phyloP scores from a whole-genome alignment of 768 basidiomycete genomes.

The Calocera viscosa region DNA sequence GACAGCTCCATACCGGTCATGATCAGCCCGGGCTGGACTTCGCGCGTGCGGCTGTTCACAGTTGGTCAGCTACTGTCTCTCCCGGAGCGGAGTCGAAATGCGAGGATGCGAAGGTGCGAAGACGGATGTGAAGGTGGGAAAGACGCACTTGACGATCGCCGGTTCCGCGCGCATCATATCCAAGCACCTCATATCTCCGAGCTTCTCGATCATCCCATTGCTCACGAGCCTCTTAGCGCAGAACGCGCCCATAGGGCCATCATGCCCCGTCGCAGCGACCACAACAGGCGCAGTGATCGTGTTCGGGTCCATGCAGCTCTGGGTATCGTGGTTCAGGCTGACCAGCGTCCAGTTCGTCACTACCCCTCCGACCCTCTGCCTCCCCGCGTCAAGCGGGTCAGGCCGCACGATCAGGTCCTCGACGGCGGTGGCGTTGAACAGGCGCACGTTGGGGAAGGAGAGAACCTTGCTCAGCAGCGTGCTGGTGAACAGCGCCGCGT shows the following conservation, averaged over 20 bases:
- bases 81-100: too few species aligned
- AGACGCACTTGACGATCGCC: conserved; percentile 47
- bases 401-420: conserved; percentile 63
- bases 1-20: conserved; percentile 75
- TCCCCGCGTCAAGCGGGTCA: conserved; percentile 34
- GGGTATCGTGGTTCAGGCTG: conserved; percentile 54
- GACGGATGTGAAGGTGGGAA: background rate
- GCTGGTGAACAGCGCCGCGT: conserved; percentile 69
- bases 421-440: conserved; percentile 71
- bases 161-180: conserved; percentile 77
- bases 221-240: conserved; percentile 67
- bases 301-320: conserved; percentile 64
- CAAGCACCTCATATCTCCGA: conserved; percentile 67
- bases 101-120: background rate
- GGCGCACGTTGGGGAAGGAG: conserved; percentile 53
- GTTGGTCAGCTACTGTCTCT: conserved; percentile 14
- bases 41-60: conserved; percentile 39
- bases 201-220: conserved; percentile 55
- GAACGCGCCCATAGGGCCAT: conserved; percentile 72
- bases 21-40: conserved; percentile 62
- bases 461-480: conserved; percentile 61
- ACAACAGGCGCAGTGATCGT: conserved; percentile 69
- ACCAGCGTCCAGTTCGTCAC: conserved; percentile 46
- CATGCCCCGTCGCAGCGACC: conserved; percentile 61
- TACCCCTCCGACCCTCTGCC: conserved; percentile 39